Evolutionary conservation across 2,329 filamentous ascomycete genomes (phyloP).

Genomic region (Penicillium psychrosexuale): DNA sequence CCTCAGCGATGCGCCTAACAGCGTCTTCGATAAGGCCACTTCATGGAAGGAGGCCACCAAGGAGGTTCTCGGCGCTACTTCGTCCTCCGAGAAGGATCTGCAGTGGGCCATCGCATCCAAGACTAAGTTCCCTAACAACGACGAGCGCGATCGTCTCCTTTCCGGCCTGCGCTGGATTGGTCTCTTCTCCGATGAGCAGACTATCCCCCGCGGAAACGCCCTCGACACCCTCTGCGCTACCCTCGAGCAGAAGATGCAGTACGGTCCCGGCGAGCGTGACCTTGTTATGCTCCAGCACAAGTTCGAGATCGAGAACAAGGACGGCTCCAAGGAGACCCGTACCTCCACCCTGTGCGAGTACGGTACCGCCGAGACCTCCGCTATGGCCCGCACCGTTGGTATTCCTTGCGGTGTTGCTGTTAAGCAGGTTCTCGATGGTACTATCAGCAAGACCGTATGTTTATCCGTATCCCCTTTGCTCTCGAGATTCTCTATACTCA

Average conservation of each 20-base stretch:
- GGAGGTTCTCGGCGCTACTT: conserved; percentile 68
- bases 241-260: conserved; percentile 89
- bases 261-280: conserved; percentile 76
- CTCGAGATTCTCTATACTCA: neutral
- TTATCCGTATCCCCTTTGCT: neutral
- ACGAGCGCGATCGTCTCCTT: conserved; percentile 68
- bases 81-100: conserved; percentile 66
- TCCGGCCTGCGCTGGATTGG: conserved; percentile 69
- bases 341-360: conserved; percentile 82
- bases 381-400: conserved; percentile 72
- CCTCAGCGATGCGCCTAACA: conserved; percentile 67
- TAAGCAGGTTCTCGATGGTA: conserved; percentile 72
- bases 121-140: conserved; percentile 65
- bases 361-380: conserved; percentile 73
- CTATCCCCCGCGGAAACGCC: conserved; percentile 71
- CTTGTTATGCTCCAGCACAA: conserved; percentile 63
- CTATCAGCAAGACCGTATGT: conserved; percentile 59
- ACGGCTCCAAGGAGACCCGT: conserved; percentile 71
- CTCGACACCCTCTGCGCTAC: conserved; percentile 88
- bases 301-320: conserved; percentile 79
- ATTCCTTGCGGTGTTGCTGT: conserved; percentile 73
- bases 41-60: conserved; percentile 83
- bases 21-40: conserved; percentile 64
- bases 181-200: conserved; percentile 65
- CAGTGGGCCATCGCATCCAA: conserved; percentile 70